Percentiles rank a stretch among this genome's conserved stretches.
Evolutionary conservation across 768 basidiomycete species (phyloP).

Genomic region (Leccinum subgranulosum): DNA sequence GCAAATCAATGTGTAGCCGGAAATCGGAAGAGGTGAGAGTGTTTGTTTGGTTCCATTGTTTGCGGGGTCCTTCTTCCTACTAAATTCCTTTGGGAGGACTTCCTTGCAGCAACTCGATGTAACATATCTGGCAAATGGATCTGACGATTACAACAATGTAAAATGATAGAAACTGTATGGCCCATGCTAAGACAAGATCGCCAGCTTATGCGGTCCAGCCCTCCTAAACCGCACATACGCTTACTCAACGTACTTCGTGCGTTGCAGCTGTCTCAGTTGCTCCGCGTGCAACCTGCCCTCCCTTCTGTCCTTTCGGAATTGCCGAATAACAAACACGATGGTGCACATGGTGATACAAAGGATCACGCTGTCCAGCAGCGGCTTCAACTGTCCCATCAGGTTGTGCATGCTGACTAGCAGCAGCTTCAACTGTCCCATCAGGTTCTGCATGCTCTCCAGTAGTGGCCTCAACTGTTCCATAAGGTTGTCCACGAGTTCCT

Average conservation of each 20-base stretch:
- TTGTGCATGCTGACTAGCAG: background rate
- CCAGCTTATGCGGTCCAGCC: background rate
- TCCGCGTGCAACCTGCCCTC: slow-evolving; percentile 16
- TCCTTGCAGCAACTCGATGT: background rate
- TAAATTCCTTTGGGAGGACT: background rate
- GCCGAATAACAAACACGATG: slow-evolving; percentile 14
- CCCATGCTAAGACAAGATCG: background rate
- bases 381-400: slow-evolving; percentile 3
- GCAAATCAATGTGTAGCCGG: background rate
- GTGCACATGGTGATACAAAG: slow-evolving; percentile 18
- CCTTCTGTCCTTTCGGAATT: slow-evolving; percentile 17
- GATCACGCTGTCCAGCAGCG: background rate
- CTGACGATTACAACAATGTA: background rate
- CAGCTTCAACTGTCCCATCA: slow-evolving; percentile 7
- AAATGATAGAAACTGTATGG: background rate
- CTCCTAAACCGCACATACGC: background rate
- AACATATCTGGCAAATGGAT: background rate
- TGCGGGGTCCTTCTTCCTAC: too few species aligned
- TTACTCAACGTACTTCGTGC: background rate
- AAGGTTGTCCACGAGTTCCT: background rate
- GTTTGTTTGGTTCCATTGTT: slow-evolving; percentile 9
- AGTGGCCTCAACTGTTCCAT: slow-evolving; percentile 6
- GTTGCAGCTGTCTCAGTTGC: slow-evolving; percentile 11
- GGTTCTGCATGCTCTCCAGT: background rate
- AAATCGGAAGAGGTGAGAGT: slow-evolving; percentile 2